Evolutionary conservation across 371 early-diverging fungal species (phyloP).

Genomic region (Basidiobolus meristosporus): DNA sequence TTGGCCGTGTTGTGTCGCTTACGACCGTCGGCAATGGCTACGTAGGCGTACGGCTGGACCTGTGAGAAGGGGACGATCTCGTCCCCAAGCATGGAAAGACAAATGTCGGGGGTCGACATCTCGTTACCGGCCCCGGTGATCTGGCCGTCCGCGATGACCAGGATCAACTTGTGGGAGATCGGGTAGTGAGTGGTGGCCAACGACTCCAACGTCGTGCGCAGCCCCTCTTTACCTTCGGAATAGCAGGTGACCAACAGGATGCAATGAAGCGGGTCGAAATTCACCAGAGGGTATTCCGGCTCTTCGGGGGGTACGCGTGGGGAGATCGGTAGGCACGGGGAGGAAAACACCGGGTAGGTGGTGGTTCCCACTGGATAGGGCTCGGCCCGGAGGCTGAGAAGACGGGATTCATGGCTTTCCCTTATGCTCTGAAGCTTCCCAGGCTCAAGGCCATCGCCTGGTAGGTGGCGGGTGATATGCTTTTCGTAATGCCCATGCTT

Average conservation of each 20-base stretch:
- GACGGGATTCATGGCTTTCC: no score
- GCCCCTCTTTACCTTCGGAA: constrained; percentile 76
- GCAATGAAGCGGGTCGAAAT: constrained; percentile 47
- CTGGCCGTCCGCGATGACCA: constrained; percentile 78
- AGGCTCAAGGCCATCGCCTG: no score
- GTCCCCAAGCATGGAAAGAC: constrained; percentile 66
- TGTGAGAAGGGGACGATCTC: constrained; percentile 36
- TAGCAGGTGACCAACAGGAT: constrained; percentile 74
- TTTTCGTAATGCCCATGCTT: no score
- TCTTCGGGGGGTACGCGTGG: no score
- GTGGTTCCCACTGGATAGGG: no score
- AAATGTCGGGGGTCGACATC: constrained; percentile 69
- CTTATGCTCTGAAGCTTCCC: no score
- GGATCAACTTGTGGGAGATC: constrained; percentile 73
- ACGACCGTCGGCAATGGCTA: constrained; percentile 84
- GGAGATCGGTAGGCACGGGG: no score
- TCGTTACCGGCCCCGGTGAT: constrained; percentile 66
- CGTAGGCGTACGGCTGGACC: constrained; percentile 54
- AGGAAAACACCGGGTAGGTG: no score
- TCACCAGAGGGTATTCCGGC: constrained; percentile 60
- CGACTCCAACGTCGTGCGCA: constrained; percentile 88
- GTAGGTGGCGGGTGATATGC: no score
- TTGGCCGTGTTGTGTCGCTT: constrained; percentile 92
- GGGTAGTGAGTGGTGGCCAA: constrained; percentile 83
- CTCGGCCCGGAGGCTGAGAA: no score